Conservation (phyloP, 2,329 filamentous ascomycete species). For the Clarireedia homoeocarpa region DNA sequence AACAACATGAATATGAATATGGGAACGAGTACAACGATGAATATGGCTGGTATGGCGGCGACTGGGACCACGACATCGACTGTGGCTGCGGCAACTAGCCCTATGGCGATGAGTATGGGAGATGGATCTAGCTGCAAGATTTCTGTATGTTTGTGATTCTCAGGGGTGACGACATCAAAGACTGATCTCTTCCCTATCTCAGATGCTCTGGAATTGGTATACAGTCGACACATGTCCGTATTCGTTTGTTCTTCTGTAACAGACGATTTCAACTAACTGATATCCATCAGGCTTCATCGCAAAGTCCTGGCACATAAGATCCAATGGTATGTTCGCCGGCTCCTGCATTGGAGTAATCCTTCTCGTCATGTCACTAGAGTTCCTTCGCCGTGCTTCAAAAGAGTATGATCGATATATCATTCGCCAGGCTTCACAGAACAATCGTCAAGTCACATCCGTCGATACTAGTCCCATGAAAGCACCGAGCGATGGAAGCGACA, state of each 20-base stretch:
- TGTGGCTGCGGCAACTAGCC: constrained; percentile 1
- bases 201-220: constrained; percentile 81
- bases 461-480: background rate
- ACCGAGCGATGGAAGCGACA: background rate
- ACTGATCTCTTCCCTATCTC: background rate
- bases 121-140: background rate
- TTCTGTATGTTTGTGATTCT: constrained; percentile 14
- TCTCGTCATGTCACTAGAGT: constrained; percentile 66
- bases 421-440: constrained; percentile 36
- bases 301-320: constrained; percentile 60
- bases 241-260: background rate
- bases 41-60: constrained; percentile 8
- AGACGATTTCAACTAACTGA: background rate
- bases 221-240: constrained; percentile 53
- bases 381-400: constrained; percentile 60
- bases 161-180: constrained; percentile 1
- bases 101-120: constrained; percentile 15
- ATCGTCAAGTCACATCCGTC: background rate
- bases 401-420: constrained; percentile 66
- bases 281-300: constrained; percentile 49
- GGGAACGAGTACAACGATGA: constrained; percentile 14
- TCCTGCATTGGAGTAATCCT: constrained; percentile 71
- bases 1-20: constrained; percentile 16
- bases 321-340: constrained; percentile 65
- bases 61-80: background rate